phyloP scores from a whole-genome alignment of 345 rosid genomes.

The Eucalyptus shirleyi region DNA sequence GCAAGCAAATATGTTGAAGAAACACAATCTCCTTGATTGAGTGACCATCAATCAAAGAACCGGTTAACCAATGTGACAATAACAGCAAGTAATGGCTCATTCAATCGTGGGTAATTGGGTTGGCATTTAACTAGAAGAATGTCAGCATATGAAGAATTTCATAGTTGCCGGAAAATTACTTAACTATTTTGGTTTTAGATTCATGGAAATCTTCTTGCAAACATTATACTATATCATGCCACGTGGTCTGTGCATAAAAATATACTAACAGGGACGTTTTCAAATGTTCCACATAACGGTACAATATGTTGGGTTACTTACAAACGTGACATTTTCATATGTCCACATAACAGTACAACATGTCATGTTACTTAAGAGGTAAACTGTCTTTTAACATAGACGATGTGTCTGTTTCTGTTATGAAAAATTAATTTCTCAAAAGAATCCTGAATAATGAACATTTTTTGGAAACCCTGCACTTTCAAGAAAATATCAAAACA shows the following conservation, averaged over 20 bases:
- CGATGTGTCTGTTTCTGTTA: background rate
- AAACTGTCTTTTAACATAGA: background rate
- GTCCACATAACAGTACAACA: background rate
- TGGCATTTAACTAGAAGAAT: background rate
- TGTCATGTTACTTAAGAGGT: background rate
- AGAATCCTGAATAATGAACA: background rate
- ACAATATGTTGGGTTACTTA: background rate
- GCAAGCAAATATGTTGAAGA: background rate
- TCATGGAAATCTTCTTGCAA: too few relatives aligned
- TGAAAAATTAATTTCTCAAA: background rate
- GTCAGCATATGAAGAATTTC: background rate
- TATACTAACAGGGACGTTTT: too few relatives aligned
- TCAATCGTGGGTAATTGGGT: background rate
- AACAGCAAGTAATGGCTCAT: background rate
- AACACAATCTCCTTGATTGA: background rate
- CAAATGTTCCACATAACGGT: background rate
- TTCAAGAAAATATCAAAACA: background rate
- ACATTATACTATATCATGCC: background rate
- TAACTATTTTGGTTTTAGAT: too few relatives aligned
- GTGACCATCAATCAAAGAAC: background rate
- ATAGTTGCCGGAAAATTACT: fast-evolving
- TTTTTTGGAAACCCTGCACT: background rate
- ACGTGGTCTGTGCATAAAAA: too few relatives aligned
- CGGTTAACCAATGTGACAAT: background rate
- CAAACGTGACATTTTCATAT: too few relatives aligned